These are phyloP conservation scores for Ilyonectria mors-panacis DNA, from an alignment of 2,329 filamentous ascomycete genomes.

Conservation along the genomic window DNA sequence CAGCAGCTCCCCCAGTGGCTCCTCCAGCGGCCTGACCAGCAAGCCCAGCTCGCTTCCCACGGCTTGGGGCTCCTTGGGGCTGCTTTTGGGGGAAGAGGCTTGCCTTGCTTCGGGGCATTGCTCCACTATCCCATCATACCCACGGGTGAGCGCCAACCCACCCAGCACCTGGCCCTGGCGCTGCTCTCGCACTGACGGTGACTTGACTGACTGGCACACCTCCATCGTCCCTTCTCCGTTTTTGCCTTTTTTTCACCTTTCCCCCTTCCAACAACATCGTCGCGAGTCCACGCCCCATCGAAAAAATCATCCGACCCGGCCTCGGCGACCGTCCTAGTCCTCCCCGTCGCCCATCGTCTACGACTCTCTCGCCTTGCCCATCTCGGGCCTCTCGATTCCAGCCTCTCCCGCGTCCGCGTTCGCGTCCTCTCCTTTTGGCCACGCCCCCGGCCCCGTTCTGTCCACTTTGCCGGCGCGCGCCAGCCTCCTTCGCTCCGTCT, in stretches of 20 bases:
- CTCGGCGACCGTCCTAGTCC: conserved; percentile 21
- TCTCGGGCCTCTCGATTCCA: conserved; percentile 25
- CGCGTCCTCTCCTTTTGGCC: conserved; percentile 44
- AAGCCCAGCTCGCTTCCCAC: conserved; percentile 39
- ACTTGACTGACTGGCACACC: conserved; percentile 30
- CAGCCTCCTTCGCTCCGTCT: conserved; percentile 31
- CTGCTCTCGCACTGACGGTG: conserved; percentile 11
- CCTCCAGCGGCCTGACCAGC: conserved; percentile 30
- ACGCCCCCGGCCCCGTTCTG: conserved; percentile 39
- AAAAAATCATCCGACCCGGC: conserved; percentile 35
- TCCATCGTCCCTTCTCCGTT: conserved; percentile 47
- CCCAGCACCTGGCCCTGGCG: conserved; percentile 20
- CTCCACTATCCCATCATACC: conserved; percentile 15
- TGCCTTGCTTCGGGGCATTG: conserved; percentile 16
- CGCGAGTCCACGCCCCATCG: conserved; percentile 37
- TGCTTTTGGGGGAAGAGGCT: conserved; percentile 11
- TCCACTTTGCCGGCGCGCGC: conserved; percentile 35
- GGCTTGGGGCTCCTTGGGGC: conserved; percentile 16
- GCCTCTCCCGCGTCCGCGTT: conserved; percentile 26
- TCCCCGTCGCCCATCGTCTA: conserved; percentile 21
- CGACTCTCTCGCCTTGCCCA: conserved; percentile 21
- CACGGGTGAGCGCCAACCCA: conserved; percentile 8
- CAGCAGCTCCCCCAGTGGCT: conserved; percentile 25
- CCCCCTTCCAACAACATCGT: conserved; percentile 49
- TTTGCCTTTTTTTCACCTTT: conserved; percentile 47